Evolutionary conservation across 2,329 filamentous ascomycete genomes (phyloP).

Genomic region (Aureobasidium sp.): DNA sequence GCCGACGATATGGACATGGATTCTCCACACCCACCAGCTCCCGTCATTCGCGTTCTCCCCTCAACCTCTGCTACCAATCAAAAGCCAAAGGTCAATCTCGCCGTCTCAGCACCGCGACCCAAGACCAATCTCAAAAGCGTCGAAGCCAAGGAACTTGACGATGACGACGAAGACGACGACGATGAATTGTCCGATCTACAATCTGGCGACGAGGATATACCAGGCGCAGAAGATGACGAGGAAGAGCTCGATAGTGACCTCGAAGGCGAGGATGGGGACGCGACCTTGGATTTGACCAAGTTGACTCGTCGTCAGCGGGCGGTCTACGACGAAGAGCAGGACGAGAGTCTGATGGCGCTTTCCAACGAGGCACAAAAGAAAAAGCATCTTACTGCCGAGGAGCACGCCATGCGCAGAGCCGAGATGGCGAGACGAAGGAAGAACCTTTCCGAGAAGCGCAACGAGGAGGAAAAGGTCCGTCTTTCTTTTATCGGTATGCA

Average conservation of each 20-base stretch:
- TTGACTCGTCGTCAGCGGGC: conserved; percentile 63
- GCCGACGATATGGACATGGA: conserved; percentile 28
- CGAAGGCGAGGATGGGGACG: conserved; percentile 35
- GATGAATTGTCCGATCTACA: conserved; percentile 28
- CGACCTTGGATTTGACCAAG: conserved; percentile 57
- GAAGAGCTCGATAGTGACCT: conserved; percentile 35
- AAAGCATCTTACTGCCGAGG: conserved; percentile 65
- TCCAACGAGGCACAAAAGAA: conserved; percentile 65
- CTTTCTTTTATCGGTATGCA: background rate
- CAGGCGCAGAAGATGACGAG: conserved; percentile 20
- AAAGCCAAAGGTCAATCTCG: conserved; percentile 24
- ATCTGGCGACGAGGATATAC: conserved; percentile 36
- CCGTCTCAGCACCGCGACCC: conserved; percentile 24
- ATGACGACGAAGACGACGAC: conserved; percentile 31
- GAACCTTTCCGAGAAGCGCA: conserved; percentile 69
- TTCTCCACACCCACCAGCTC: conserved; percentile 29
- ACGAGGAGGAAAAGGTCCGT: conserved; percentile 66
- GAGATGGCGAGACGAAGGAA: conserved; percentile 69
- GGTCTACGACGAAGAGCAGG: conserved; percentile 45
- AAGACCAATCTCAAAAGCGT: conserved; percentile 34
- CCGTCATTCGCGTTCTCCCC: conserved; percentile 26
- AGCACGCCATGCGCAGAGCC: conserved; percentile 64
- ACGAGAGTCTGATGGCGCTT: conserved; percentile 40
- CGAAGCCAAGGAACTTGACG: conserved; percentile 47
- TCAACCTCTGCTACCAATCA: conserved; percentile 17